These are phyloP conservation scores for Teratosphaeria nubilosa DNA, from an alignment of 2,329 filamentous ascomycete genomes.

Conservation along the genomic window DNA sequence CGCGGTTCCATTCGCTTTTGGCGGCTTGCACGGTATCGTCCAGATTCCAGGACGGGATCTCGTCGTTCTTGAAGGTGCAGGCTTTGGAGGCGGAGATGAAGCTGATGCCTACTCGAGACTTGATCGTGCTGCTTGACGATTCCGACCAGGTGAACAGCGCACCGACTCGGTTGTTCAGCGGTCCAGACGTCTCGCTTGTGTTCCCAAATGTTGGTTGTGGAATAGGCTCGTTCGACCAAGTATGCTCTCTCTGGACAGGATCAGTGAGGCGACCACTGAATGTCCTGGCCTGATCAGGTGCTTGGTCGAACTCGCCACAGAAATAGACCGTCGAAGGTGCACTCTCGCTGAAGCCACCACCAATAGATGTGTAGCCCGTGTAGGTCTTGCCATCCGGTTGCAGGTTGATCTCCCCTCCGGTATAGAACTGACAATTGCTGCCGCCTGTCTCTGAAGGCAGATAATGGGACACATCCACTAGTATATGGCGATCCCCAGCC, in stretches of 20 bases:
- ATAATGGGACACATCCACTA: slow-evolving; percentile 55
- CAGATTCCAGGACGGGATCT: slow-evolving; percentile 39
- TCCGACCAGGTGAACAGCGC: slow-evolving; percentile 41
- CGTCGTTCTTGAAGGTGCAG: slow-evolving; percentile 46
- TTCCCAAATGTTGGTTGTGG: slow-evolving; percentile 31
- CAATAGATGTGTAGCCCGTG: slow-evolving; percentile 48
- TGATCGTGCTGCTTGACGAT: slow-evolving; percentile 28
- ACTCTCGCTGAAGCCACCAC: slow-evolving; percentile 55
- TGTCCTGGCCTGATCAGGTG: slow-evolving; percentile 24
- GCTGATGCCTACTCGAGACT: slow-evolving; percentile 53
- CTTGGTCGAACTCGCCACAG: slow-evolving; percentile 50
- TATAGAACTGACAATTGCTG: slow-evolving; percentile 44
- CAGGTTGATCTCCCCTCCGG: slow-evolving; percentile 48
- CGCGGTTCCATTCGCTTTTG: slow-evolving; percentile 49
- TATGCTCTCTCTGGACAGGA: slow-evolving; percentile 14
- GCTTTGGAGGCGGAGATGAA: slow-evolving; percentile 55
- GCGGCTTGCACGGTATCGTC: slow-evolving; percentile 21
- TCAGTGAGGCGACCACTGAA: slow-evolving; percentile 24
- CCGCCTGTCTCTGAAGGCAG: slow-evolving; percentile 44
- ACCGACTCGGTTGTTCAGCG: slow-evolving; percentile 38
- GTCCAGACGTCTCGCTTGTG: slow-evolving; percentile 16
- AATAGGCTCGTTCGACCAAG: slow-evolving; percentile 13
- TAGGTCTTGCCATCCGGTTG: slow-evolving; percentile 40
- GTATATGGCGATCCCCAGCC: slow-evolving; percentile 35
- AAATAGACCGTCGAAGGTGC: slow-evolving; percentile 51